Conservation (phyloP, 257 asterid genomes). For the Fraxinus cuspidata region DNA sequence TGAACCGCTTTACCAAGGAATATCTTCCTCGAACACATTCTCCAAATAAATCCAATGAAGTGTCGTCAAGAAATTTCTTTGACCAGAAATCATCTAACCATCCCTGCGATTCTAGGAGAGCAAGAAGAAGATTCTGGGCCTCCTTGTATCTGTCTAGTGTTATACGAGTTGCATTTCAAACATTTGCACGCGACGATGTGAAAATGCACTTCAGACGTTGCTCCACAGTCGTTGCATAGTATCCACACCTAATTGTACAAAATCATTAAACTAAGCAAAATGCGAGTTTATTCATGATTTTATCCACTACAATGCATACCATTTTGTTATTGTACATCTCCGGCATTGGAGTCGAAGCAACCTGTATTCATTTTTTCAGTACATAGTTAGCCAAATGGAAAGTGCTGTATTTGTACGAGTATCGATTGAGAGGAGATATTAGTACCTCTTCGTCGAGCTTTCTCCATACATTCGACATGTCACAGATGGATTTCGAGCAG, state of each 20-base stretch:
- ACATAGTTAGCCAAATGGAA: not conserved
- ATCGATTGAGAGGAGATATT: not conserved
- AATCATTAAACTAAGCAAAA: not conserved
- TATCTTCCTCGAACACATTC: not conserved
- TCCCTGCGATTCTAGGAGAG: slow-evolving; percentile 24
- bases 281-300: not conserved
- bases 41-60: not conserved
- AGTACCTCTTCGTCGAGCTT: slow-evolving; percentile 58
- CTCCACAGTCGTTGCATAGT: slow-evolving; percentile 61
- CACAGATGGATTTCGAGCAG: slow-evolving; percentile 59
- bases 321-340: slow-evolving; percentile 43
- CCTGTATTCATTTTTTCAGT: slow-evolving; percentile 31
- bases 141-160: slow-evolving; percentile 55
- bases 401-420: not conserved
- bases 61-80: not conserved
- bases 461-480: slow-evolving; percentile 58
- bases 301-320: slow-evolving; percentile 35
- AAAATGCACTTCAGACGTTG: slow-evolving; percentile 49
- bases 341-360: slow-evolving; percentile 60
- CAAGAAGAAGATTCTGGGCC: slow-evolving; percentile 35
- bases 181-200: slow-evolving; percentile 57
- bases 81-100: slow-evolving; percentile 22
- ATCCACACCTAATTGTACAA: slow-evolving; percentile 56
- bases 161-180: slow-evolving; percentile 59
- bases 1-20: not conserved